A percentile compares a stretch with the other conserved stretches of the same genome.
Evolutionary conservation across 2,329 filamentous ascomycete species (phyloP).

Genomic region (Colletotrichum gloeosporioides): DNA sequence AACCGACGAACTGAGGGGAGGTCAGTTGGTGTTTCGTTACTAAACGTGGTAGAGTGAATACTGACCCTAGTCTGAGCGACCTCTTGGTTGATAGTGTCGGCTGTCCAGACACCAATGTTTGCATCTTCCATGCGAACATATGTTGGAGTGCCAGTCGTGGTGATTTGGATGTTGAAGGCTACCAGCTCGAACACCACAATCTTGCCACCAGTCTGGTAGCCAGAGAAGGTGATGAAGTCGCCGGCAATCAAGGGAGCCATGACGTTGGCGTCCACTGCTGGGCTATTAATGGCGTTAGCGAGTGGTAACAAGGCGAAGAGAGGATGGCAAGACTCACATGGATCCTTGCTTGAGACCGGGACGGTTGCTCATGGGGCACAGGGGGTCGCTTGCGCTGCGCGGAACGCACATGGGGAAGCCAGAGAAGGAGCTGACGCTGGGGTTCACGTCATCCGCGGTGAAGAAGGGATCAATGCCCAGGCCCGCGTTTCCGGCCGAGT

Average conservation of each 20-base stretch:
- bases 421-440: slow-evolving; percentile 49
- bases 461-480: slow-evolving; percentile 38
- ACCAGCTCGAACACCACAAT: slow-evolving; percentile 41
- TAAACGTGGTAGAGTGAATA: too few relatives aligned
- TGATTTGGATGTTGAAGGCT: slow-evolving; percentile 43
- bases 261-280: slow-evolving; percentile 35
- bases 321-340: slow-evolving; percentile 4
- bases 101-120: slow-evolving; percentile 42
- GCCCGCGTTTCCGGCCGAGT: slow-evolving; percentile 38
- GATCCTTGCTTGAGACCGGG: slow-evolving; percentile 21
- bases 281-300: slow-evolving; percentile 23
- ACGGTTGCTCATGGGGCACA: slow-evolving; percentile 42
- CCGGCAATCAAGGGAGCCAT: slow-evolving; percentile 46
- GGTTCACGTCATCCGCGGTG: slow-evolving; percentile 52
- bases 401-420: slow-evolving; percentile 60
- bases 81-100: slow-evolving; percentile 34
- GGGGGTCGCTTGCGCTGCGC: slow-evolving; percentile 36
- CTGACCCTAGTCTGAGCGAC: slow-evolving; percentile 31
- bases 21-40: not conserved
- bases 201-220: slow-evolving; percentile 34
- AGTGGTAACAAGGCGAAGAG: fast-evolving
- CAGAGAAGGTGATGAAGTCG: slow-evolving; percentile 45
- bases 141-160: slow-evolving; percentile 35
- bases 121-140: slow-evolving; percentile 48
- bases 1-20: slow-evolving; percentile 37